A percentile compares a stretch with the other conserved stretches of the same genome.
These are phyloP conservation scores for Piper longum DNA, from an alignment of 164 flowering plant genomes.

Conservation along the genomic window DNA sequence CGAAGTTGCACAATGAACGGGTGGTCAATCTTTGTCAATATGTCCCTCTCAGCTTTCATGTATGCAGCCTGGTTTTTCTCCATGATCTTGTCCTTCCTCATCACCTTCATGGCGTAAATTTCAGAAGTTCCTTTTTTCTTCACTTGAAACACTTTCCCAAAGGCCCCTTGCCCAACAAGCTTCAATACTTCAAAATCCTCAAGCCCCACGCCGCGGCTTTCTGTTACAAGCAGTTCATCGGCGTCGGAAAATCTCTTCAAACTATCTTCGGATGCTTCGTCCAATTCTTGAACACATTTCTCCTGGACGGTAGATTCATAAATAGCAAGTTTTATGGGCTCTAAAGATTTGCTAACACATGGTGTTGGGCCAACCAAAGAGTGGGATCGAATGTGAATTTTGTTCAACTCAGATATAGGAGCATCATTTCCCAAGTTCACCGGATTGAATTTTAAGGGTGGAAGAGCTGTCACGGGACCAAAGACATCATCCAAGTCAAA, in stretches of 20 bases:
- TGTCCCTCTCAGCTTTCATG: conserved; percentile 94
- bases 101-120: conserved; percentile 94
- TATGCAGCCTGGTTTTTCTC: conserved; percentile 93
- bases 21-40: conserved; percentile 79
- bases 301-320: conserved; percentile 21
- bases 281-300: conserved; percentile 11
- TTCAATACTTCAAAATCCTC: conserved; percentile 82
- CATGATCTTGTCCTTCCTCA: conserved; percentile 74
- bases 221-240: conserved; percentile 8
- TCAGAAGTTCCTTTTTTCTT: conserved; percentile 60
- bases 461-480: conserved; percentile 53
- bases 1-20: conserved; percentile 86
- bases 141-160: conserved; percentile 88
- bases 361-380: conserved; percentile 67
- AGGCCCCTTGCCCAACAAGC: conserved; percentile 88
- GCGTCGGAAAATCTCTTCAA: conserved; percentile 10
- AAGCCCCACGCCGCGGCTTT: conserved; percentile 33
- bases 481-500: conserved; percentile 84
- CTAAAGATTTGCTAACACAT: conserved; percentile 37
- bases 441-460: conserved; percentile 17
- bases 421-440: conserved; percentile 13
- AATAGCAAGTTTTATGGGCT: conserved; percentile 43
- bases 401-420: conserved; percentile 13
- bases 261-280: conserved; percentile 12
- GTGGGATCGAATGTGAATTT: conserved; percentile 51